phyloP scores from a whole-genome alignment of 495 filamentous ascomycete species.

The Xylaria grammica region DNA sequence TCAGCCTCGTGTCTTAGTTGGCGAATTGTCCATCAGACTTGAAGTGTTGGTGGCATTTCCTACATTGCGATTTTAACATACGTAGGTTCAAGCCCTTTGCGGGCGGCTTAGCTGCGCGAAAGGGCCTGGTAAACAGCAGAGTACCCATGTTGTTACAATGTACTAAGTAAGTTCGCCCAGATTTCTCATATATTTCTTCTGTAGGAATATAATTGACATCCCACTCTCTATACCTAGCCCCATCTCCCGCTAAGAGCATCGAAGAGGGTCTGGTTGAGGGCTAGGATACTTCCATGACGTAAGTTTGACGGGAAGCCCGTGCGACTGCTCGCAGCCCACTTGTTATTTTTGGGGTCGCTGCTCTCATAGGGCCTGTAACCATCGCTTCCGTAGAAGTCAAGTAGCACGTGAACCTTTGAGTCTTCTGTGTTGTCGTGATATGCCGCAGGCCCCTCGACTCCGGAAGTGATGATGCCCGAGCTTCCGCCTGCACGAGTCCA shows the following conservation, averaged over 20 bases:
- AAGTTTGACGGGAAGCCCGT: slow-evolving; percentile 49
- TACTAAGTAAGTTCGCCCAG: too few relatives aligned
- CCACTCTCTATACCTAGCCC: slow-evolving; percentile 27
- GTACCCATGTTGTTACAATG: too few relatives aligned
- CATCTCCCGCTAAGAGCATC: slow-evolving; percentile 47
- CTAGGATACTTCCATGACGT: slow-evolving; percentile 56
- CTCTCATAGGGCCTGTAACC: slow-evolving; percentile 57
- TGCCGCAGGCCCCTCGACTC: slow-evolving; percentile 55
- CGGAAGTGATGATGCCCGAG: slow-evolving; percentile 46
- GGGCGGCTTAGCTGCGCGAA: too few relatives aligned
- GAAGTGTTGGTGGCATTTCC: too few relatives aligned
- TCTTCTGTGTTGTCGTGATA: slow-evolving; percentile 52
- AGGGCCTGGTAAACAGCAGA: too few relatives aligned
- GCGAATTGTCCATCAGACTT: too few relatives aligned
- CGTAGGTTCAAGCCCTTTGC: too few relatives aligned
- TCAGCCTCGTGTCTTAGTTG: too few relatives aligned
- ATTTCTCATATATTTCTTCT: too few relatives aligned
- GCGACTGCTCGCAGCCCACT: slow-evolving; percentile 49
- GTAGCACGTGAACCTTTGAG: slow-evolving; percentile 50
- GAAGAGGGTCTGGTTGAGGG: slow-evolving; percentile 47
- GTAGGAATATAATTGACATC: neutral
- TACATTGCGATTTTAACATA: too few relatives aligned
- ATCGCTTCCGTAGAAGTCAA: slow-evolving; percentile 58
- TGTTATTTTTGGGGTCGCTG: slow-evolving; percentile 44
- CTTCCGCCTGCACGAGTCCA: slow-evolving; percentile 55